Percentiles rank a stretch among this genome's conserved stretches.
Conservation (phyloP, 2,329 filamentous ascomycete species). For the Helotiales sp. region DNA sequence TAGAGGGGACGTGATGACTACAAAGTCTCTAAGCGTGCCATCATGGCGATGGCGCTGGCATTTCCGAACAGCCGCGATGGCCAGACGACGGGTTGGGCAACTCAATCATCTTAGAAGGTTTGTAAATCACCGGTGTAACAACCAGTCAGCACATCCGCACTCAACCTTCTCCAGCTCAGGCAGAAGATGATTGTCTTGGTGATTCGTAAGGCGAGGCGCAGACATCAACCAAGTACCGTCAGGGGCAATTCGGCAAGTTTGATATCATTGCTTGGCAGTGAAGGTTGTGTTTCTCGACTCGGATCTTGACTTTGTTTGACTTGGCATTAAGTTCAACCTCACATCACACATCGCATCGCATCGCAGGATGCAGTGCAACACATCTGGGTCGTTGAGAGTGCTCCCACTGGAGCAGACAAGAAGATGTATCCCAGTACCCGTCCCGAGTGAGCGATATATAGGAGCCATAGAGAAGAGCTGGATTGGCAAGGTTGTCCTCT, state of each 20-base stretch:
- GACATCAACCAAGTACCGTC: background rate
- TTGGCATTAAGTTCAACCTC: background rate
- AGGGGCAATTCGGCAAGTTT: background rate
- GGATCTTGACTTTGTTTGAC: background rate
- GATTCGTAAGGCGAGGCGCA: background rate
- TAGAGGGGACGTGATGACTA: background rate
- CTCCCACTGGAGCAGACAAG: background rate
- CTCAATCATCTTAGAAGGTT: background rate
- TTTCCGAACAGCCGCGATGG: background rate
- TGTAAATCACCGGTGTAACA: background rate
- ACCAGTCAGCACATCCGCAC: background rate
- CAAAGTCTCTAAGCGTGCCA: background rate
- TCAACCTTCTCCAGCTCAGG: background rate
- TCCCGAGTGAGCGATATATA: background rate
- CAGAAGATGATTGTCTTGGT: background rate
- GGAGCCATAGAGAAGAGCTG: background rate
- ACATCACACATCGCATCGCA: background rate
- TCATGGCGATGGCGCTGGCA: background rate
- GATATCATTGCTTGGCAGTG: background rate
- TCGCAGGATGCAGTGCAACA: background rate
- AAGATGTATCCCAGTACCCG: conserved; percentile 3
- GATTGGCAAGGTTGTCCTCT: background rate
- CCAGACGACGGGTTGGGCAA: background rate
- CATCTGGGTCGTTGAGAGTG: background rate
- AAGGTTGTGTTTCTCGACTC: background rate